phyloP scores from a whole-genome alignment of 164 flowering plant genomes.

The Houttuynia cordata region DNA sequence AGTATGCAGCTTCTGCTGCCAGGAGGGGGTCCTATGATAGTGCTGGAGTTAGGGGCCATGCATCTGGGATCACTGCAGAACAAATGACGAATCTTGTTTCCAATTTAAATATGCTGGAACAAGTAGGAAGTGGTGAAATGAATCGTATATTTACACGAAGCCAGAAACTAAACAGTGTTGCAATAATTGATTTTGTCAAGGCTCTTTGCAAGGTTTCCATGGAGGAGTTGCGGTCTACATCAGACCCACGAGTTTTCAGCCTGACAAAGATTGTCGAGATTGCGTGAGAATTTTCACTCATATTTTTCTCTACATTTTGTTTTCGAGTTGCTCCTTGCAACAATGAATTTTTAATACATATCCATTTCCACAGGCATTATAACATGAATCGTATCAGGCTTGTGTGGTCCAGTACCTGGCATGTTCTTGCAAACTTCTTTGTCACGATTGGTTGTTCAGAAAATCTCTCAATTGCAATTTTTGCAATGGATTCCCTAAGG shows the following conservation, averaged over 20 bases:
- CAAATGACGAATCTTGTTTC: slow-evolving; percentile 90
- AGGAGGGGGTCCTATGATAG: slow-evolving; percentile 98
- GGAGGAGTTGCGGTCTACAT: slow-evolving; percentile 85
- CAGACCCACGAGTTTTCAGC: slow-evolving; percentile 98
- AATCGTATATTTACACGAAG: slow-evolving; percentile 86
- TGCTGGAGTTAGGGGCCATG: slow-evolving; percentile 81
- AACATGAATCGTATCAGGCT: slow-evolving; percentile 99
- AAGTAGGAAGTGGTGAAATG: slow-evolving; percentile 93
- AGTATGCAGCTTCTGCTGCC: slow-evolving; percentile 73
- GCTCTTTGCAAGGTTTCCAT: slow-evolving; percentile 98
- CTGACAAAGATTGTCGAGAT: slow-evolving; percentile 99
- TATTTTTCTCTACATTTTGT: not conserved
- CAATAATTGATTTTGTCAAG: slow-evolving; percentile 92
- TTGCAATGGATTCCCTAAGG: slow-evolving; percentile 97
- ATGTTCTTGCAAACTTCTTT: slow-evolving; percentile 90
- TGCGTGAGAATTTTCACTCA: slow-evolving; percentile 48
- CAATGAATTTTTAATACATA: not conserved
- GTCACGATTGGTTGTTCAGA: slow-evolving; percentile 97
- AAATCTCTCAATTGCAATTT: slow-evolving; percentile 95
- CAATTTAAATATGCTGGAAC: slow-evolving; percentile 94
- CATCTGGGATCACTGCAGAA: slow-evolving; percentile 76
- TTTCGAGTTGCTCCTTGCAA: not conserved
- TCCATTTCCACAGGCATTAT: slow-evolving; percentile 62
- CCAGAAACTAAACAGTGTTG: slow-evolving; percentile 92
- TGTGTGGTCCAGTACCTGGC: slow-evolving; percentile 98